Evolutionary conservation across 306 rosid genomes (phyloP).

Genomic region (Coriaria nepalensis): DNA sequence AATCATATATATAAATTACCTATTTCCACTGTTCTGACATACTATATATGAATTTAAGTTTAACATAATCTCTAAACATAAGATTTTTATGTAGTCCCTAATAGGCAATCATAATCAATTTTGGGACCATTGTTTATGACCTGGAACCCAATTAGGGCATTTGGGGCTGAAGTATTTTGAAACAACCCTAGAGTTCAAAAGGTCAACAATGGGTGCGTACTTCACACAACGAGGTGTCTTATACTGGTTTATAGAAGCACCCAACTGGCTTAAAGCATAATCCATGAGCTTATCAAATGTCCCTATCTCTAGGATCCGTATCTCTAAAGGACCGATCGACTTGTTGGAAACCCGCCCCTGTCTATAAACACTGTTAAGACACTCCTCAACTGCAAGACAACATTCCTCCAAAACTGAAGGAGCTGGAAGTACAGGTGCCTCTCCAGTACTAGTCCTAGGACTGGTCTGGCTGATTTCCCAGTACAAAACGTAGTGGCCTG

Average conservation of each 20-base stretch:
- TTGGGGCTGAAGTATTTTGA: constrained; percentile 30
- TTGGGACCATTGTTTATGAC: constrained; percentile 23
- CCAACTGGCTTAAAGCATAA: constrained; percentile 28
- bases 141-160: constrained; percentile 41
- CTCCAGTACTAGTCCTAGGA: too few relatives aligned
- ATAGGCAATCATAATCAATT: neutral
- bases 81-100: neutral
- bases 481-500: constrained; percentile 44
- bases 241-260: constrained; percentile 56
- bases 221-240: constrained; percentile 49
- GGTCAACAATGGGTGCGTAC: constrained; percentile 25
- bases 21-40: too few relatives aligned
- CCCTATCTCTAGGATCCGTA: constrained; percentile 39
- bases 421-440: constrained; percentile 19
- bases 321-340: constrained; percentile 47
- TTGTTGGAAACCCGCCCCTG: constrained; percentile 41
- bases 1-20: too few relatives aligned
- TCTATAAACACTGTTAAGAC: constrained; percentile 36
- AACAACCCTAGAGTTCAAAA: constrained; percentile 26
- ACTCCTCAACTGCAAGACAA: constrained; percentile 32
- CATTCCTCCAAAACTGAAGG: constrained; percentile 30
- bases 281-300: constrained; percentile 53
- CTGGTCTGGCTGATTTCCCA: constrained; percentile 35
- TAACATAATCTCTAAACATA: too few relatives aligned
- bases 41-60: too few relatives aligned